Percentiles rank a stretch among this genome's conserved stretches.
These are phyloP conservation scores for Eremomyces bilateralis DNA, from an alignment of 495 filamentous ascomycete genomes.

Conservation along the genomic window DNA sequence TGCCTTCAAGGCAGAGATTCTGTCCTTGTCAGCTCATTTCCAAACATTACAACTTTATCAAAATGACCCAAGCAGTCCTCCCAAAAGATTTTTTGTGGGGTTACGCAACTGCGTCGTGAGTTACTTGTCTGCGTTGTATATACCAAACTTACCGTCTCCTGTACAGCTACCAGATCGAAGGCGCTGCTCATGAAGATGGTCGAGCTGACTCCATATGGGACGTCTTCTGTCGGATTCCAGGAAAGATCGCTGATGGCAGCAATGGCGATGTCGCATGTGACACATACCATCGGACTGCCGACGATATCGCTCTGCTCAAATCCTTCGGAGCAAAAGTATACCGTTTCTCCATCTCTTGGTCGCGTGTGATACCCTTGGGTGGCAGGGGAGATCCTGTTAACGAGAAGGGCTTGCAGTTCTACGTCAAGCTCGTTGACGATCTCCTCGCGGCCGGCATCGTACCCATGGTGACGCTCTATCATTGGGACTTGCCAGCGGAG, in stretches of 20 bases:
- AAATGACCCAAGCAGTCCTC: conserved; percentile 22
- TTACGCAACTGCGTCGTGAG: conserved; percentile 56
- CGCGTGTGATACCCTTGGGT: conserved; percentile 22
- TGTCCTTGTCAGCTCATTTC: too few relatives aligned
- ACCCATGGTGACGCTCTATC: conserved; percentile 22
- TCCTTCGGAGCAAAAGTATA: conserved; percentile 20
- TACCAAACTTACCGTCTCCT: not conserved
- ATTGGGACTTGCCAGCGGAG: conserved; percentile 26
- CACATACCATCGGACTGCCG: conserved; percentile 48
- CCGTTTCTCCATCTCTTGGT: conserved; percentile 24
- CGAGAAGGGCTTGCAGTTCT: conserved; percentile 19
- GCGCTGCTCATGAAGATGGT: conserved; percentile 41
- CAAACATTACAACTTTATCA: too few relatives aligned
- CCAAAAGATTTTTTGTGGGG: conserved; percentile 64
- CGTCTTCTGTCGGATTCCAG: conserved; percentile 47
- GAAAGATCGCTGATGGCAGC: conserved; percentile 50
- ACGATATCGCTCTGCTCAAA: conserved; percentile 25
- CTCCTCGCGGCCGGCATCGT: conserved; percentile 20
- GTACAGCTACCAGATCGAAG: conserved; percentile 55
- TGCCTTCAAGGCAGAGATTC: too few relatives aligned
- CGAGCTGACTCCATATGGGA: conserved; percentile 60
- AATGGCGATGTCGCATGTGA: conserved; percentile 53
- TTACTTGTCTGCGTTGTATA: conserved; percentile 8
- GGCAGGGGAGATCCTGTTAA: conserved; percentile 23
- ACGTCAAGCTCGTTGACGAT: conserved; percentile 23